Percentiles rank a stretch among this genome's conserved stretches.
Evolutionary conservation across 371 early-diverging fungal species (phyloP).

Genomic region (Lichtheimia corymbifera): DNA sequence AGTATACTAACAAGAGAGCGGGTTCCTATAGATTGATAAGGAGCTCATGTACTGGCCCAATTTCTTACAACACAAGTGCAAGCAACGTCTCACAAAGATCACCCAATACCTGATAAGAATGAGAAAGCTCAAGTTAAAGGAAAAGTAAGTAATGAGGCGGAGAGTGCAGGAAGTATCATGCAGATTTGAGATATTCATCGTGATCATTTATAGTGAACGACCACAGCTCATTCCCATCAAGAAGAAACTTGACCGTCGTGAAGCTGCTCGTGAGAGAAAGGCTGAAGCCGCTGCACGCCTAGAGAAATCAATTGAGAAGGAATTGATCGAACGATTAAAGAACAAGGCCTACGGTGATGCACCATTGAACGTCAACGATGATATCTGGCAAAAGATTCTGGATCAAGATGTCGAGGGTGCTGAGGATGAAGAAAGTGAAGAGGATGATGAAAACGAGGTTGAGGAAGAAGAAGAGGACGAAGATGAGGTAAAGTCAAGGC

Average conservation of each 20-base stretch:
- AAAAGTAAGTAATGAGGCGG: conserved; percentile 52
- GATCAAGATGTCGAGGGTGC: conserved; percentile 69
- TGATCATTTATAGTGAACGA: conserved; percentile 35
- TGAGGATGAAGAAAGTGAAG: conserved; percentile 76
- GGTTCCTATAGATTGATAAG: conserved; percentile 79
- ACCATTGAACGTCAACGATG: conserved; percentile 88
- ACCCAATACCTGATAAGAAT: conserved; percentile 96
- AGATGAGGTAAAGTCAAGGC: not conserved
- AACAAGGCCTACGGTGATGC: conserved; percentile 92
- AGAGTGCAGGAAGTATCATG: not conserved
- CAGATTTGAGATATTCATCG: not conserved
- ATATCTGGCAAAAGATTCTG: conserved; percentile 79
- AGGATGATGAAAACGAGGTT: conserved; percentile 62
- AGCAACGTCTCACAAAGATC: conserved; percentile 97
- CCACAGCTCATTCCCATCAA: conserved; percentile 87
- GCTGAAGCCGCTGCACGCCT: conserved; percentile 94
- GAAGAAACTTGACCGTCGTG: conserved; percentile 94
- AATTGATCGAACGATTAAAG: conserved; percentile 94
- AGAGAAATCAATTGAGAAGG: conserved; percentile 97
- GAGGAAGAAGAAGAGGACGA: conserved; percentile 52
- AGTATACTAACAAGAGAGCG: not conserved
- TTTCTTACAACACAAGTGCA: conserved; percentile 95
- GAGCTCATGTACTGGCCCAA: conserved; percentile 94
- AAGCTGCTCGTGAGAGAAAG: conserved; percentile 88
- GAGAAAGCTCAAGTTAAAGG: conserved; percentile 88